Conservation (phyloP, 2,329 filamentous ascomycete genomes). For the Colletotrichum cordylinicola region DNA sequence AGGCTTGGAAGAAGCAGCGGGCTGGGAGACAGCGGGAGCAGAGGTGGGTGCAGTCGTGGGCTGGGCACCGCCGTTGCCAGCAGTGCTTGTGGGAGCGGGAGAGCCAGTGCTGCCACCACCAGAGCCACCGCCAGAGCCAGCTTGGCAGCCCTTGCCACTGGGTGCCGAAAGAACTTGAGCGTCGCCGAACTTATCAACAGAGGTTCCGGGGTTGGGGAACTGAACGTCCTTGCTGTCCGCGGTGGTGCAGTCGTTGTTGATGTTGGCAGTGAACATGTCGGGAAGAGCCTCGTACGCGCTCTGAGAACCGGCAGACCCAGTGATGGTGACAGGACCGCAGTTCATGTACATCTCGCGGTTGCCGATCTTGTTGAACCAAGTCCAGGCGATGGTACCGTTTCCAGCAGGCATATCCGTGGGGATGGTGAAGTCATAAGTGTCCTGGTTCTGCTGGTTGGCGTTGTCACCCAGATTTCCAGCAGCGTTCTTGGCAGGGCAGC, state of each 20-base stretch:
- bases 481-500: conserved; percentile 72
- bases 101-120: neutral
- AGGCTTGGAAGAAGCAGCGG: conserved; percentile 18
- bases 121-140: too few relatives aligned
- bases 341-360: conserved; percentile 99
- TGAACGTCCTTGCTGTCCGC: conserved; percentile 40
- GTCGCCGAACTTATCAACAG: neutral
- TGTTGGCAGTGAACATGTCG: conserved; percentile 78
- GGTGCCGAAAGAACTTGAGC: too few relatives aligned
- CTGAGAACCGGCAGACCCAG: conserved; percentile 53
- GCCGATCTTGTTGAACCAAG: conserved; percentile 92
- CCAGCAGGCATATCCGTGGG: conserved; percentile 76
- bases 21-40: conserved; percentile 24
- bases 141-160: too few relatives aligned
- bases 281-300: conserved; percentile 68
- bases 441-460: conserved; percentile 49
- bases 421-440: conserved; percentile 72
- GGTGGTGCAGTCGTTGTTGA: conserved; percentile 56
- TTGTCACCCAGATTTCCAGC: conserved; percentile 63
- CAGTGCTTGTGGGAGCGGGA: rapidly evolving
- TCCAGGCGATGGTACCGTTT: conserved; percentile 85
- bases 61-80: neutral
- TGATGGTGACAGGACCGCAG: conserved; percentile 78
- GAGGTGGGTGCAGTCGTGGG: conserved; percentile 17
- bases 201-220: neutral